These are phyloP conservation scores for Larix kaempferi DNA, from an alignment of 75 land plant genomes.

Conservation along the genomic window DNA sequence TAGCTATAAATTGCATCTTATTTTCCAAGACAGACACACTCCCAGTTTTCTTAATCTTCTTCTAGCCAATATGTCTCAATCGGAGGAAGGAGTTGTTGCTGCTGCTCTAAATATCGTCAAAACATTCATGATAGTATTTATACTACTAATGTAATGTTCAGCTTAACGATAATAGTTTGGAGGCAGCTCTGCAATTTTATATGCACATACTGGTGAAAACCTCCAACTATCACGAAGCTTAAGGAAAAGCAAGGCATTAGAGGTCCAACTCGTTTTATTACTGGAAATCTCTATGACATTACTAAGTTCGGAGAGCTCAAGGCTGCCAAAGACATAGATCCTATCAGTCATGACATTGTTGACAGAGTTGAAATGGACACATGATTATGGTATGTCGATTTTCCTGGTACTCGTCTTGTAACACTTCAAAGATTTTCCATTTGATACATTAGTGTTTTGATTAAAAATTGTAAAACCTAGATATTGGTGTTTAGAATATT, in stretches of 20 bases:
- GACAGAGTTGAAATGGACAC: conserved; percentile 13
- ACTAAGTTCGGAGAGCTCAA: background rate
- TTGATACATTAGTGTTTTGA: too few species aligned
- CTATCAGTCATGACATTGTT: conserved; percentile 13
- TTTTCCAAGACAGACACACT: too few species aligned
- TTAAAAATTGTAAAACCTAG: too few species aligned
- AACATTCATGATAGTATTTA: too few species aligned
- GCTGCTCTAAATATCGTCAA: too few species aligned
- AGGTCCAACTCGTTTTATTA: conserved; percentile 23
- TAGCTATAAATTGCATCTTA: too few species aligned
- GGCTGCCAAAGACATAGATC: conserved; percentile 8
- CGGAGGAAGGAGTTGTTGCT: too few species aligned
- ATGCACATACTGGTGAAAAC: conserved; percentile 8
- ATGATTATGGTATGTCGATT: conserved; percentile 14
- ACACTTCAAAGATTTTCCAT: too few species aligned
- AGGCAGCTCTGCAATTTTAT: background rate
- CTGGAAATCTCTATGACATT: conserved; percentile 18
- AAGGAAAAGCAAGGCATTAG: conserved; percentile 20
- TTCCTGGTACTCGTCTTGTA: background rate
- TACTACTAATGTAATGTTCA: background rate
- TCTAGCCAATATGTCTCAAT: too few species aligned
- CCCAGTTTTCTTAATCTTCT: too few species aligned
- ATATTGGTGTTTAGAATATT: too few species aligned
- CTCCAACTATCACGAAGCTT: background rate
- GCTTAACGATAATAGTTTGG: too few species aligned